phyloP scores from a whole-genome alignment of 441 rosid genomes.

The Mallotus repandus region DNA sequence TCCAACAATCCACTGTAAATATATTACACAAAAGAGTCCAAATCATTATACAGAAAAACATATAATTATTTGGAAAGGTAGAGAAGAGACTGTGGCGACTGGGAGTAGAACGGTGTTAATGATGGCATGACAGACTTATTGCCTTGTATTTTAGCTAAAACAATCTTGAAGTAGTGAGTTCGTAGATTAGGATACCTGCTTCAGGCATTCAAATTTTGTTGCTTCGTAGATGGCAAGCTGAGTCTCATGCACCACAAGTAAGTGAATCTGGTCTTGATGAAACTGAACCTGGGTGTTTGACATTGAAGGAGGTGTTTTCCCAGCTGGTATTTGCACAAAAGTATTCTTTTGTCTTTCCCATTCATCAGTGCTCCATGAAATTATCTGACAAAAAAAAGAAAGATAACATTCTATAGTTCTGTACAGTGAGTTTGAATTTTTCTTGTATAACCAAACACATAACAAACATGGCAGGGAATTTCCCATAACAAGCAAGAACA shows the following conservation, averaged over 20 bases:
- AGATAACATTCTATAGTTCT: neutral
- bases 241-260: conserved; percentile 46
- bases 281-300: conserved; percentile 56
- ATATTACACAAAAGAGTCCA: neutral
- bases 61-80: neutral
- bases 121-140: neutral
- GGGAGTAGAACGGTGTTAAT: neutral
- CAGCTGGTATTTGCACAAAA: conserved; percentile 44
- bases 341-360: conserved; percentile 48
- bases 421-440: neutral
- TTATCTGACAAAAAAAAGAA: conserved; percentile 31
- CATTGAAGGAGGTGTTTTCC: conserved; percentile 28
- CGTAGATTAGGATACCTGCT: conserved; percentile 35
- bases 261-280: conserved; percentile 50
- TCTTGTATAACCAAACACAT: neutral
- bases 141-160: neutral
- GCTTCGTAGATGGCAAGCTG: conserved; percentile 51
- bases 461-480: neutral
- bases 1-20: conserved; percentile 41
- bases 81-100: neutral
- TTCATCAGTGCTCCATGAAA: conserved; percentile 48
- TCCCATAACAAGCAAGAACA: conserved; percentile 2
- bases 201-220: conserved; percentile 39
- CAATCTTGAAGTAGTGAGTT: neutral
- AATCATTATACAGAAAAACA: neutral